Evolutionary conservation across 2,329 filamentous ascomycete species (phyloP).

Genomic region (Colletotrichum lini): DNA sequence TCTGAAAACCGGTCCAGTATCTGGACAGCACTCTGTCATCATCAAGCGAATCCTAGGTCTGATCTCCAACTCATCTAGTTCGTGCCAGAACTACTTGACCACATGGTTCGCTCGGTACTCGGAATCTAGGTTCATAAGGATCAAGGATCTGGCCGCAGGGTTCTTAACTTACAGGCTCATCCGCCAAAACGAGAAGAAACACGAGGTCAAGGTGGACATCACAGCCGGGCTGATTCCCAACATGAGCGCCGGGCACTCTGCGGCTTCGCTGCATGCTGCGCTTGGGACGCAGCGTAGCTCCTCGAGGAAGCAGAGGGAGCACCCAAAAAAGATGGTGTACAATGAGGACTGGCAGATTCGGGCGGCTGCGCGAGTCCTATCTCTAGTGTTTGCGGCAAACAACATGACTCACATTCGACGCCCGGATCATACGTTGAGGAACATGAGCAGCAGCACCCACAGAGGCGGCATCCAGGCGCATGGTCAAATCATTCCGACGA

Average conservation of each 20-base stretch:
- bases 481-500: slow-evolving; percentile 82
- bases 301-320: slow-evolving; percentile 69
- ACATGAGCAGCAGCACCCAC: slow-evolving; percentile 47
- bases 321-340: slow-evolving; percentile 73
- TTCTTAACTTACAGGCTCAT: slow-evolving; percentile 87
- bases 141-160: slow-evolving; percentile 82
- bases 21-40: slow-evolving; percentile 83
- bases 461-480: slow-evolving; percentile 61
- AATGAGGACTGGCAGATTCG: slow-evolving; percentile 92
- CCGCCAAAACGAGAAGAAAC: slow-evolving; percentile 78
- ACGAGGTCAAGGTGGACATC: slow-evolving; percentile 71
- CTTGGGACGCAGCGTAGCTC: slow-evolving; percentile 68
- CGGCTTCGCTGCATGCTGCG: slow-evolving; percentile 84
- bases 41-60: slow-evolving; percentile 88
- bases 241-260: slow-evolving; percentile 75
- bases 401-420: slow-evolving; percentile 63
- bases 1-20: slow-evolving; percentile 59
- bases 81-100: slow-evolving; percentile 83
- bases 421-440: slow-evolving; percentile 45
- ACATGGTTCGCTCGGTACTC: slow-evolving; percentile 84
- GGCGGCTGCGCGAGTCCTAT: slow-evolving; percentile 84
- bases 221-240: slow-evolving; percentile 80
- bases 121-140: slow-evolving; percentile 75
- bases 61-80: slow-evolving; percentile 80
- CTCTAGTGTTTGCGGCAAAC: slow-evolving; percentile 87